phyloP scores from a whole-genome alignment of 2,329 filamentous ascomycete species.

The Fusarium haematococcum region DNA sequence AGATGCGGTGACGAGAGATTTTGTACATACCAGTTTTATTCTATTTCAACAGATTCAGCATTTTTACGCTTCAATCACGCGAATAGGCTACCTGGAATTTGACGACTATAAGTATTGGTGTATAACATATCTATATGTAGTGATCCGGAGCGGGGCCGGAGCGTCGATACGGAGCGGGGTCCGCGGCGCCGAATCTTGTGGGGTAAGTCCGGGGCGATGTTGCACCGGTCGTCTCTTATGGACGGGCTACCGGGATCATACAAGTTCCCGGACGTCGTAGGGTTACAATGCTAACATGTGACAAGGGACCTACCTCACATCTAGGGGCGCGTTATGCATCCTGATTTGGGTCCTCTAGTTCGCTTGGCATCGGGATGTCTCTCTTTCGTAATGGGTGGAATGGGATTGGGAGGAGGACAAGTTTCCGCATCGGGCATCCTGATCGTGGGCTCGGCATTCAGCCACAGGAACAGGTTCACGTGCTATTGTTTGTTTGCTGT shows the following conservation, averaged over 20 bases:
- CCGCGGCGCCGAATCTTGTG: constrained; percentile 1
- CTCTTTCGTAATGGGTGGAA: constrained; percentile 2
- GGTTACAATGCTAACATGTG: not conserved
- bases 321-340: not conserved
- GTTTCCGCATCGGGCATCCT: constrained; percentile 37
- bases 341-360: not conserved
- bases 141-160: constrained; percentile 24
- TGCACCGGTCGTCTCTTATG: not conserved
- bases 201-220: constrained; percentile 3
- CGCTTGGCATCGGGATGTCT: not conserved
- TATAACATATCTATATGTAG: not conserved
- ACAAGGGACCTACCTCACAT: not conserved
- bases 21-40: constrained; percentile 16
- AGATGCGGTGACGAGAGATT: not conserved
- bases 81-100: not conserved
- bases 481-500: not conserved
- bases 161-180: constrained; percentile 6
- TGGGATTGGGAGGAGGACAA: not conserved
- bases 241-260: constrained; percentile 22
- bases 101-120: not conserved
- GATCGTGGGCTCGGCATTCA: constrained; percentile 22
- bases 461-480: constrained; percentile 1
- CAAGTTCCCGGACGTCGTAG: not conserved
- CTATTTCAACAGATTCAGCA: constrained; percentile 1
- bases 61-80: not conserved